Evolutionary conservation across 1,284 basidiomycete genomes (phyloP), one percentile per base, ranked within the genome.

Genomic region (Phenoliferia sp.): DNA sequence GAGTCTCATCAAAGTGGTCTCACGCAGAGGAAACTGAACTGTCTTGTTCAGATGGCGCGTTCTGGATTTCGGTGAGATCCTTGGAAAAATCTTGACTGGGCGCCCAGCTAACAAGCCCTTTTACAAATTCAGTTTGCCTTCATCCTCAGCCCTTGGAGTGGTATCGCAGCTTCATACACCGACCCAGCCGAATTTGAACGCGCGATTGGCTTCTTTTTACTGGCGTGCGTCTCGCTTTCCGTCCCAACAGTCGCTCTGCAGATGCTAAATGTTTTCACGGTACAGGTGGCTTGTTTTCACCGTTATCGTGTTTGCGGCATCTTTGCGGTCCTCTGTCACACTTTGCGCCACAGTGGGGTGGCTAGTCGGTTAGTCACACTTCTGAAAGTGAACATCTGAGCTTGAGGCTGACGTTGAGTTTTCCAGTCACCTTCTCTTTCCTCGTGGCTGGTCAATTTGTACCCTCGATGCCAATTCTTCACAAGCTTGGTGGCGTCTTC

Each of bases 321-420:
- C 87, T 0, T 78, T 90, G 10, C 85, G 88, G 63, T 86, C 86
- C 55, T 90, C 85, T 63, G 61, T 89, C 36, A 85, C 84, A 1
- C 84, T 92, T 63, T 82, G 87, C 55, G 75, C 82, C 3, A 83
- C 95, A 32, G 89, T 97, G 80, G 83, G 85, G 77, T 86, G 86
- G 81, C 84, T 96, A 5, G 83, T 85, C 34, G 57, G 72, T 81
- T 71, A 68, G 72, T 75, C 64, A 77, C 29, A 70, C 74, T 26
- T 39, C 19, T 17, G 22, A 12, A 44, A 22, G 39, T 12, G 12
- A 22, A 44, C 34, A 17, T 29, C n/a, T 22, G 62, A 16, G 9
- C 28, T 59, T 10, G 29, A 15, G 17, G 19, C 31, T 22, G 17
- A 22, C n/a, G 32, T 10, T 17, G 2, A 26, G 39, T 44, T 12